Base-by-base conservation (phyloP, 2,329 filamentous ascomycete species). In the Colletotrichum sp. region DNA sequence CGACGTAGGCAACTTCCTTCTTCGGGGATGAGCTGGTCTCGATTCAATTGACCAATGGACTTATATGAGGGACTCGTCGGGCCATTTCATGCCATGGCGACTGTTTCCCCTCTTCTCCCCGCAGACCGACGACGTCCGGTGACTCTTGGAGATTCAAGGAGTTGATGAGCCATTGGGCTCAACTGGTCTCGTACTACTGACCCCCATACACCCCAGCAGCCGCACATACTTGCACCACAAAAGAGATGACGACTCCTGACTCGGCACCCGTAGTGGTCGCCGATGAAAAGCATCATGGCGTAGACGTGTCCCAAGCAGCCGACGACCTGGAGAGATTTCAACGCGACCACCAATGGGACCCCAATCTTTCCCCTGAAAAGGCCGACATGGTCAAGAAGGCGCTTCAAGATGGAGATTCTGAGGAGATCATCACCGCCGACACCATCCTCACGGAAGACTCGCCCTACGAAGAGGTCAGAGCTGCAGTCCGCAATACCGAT, bases 401-500 rank as follows among this genome's bases (percentile, higher is more conserved):
- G 8, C 66, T 84, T 13, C 76, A 80, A 9, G 78, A 82, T 75
- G 82, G 81, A 43, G 81, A 84, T 32, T 58, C 78, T 8, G 79
- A 80, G 18, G 82, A 84, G 24, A 82, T 84, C 24, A 58, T 80
- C 16, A 80, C 81, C 24, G 80, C 79, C 6, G 83, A 85, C 34
- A 71, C 79, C 16, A 71, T 83, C 6, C 83, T 85, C 24, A 81
- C 78, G 8, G 82, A 85, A 8, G 76, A 85, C 75, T 86, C 84
- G 15, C 85, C 85, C 0, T 86, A 86, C 72, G 81, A 83, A 68
- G 82, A 82, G n/a, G 74, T 76, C 5, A 60, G 74, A 21, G 71
- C 71, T 16, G 83, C 74, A 1, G 74, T 75, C 1, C 71, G 74
- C 52, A 76, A 70, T 3, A 76, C 65, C 0, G 74, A 76, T 6